phyloP scores from a whole-genome alignment of 208 protist species.

The Crithidia fasciculata region DNA sequence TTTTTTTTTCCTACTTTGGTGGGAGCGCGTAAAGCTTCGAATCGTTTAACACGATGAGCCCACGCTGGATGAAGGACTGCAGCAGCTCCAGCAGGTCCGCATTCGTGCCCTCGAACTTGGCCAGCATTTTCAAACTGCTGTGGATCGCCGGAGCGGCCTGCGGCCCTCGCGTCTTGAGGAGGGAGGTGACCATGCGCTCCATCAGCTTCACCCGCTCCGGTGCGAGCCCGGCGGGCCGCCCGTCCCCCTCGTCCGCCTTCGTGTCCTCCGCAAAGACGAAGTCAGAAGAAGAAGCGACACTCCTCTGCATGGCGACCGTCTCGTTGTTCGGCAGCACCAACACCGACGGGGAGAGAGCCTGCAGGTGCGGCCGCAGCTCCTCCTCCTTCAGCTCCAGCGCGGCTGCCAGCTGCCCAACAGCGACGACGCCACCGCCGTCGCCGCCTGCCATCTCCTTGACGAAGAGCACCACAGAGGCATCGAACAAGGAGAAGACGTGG shows the following conservation, averaged over 20 bases:
- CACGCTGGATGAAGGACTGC: conserved; percentile 61
- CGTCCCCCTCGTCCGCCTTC: conserved; percentile 43
- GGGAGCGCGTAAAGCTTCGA: conserved; percentile 65
- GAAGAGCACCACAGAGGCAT: conserved; percentile 75
- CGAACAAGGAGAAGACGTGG: conserved; percentile 70
- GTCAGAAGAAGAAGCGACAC: conserved; percentile 26
- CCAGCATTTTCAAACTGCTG: conserved; percentile 88
- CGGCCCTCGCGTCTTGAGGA: conserved; percentile 64
- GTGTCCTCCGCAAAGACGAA: conserved; percentile 37
- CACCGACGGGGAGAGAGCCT: conserved; percentile 31
- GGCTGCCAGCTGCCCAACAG: conserved; percentile 22
- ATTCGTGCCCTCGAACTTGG: conserved; percentile 54
- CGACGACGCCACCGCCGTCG: conserved; percentile 1
- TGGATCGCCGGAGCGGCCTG: conserved; percentile 74
- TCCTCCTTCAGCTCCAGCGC: conserved; percentile 36
- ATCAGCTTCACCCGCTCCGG: conserved; percentile 75
- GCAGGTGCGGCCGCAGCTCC: conserved; percentile 35
- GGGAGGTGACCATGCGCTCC: conserved; percentile 66
- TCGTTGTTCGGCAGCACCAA: conserved; percentile 37
- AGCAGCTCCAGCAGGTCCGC: conserved; percentile 73
- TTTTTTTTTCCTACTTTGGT: conserved; percentile 19
- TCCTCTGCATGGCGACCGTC: conserved; percentile 48
- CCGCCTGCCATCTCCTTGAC: conserved; percentile 47
- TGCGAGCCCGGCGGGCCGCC: conserved; percentile 47
- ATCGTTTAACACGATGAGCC: conserved; percentile 62